A percentile compares a stretch with the other conserved stretches of the same genome.
Evolutionary conservation across 352 stramenopile genomes (phyloP).

Genomic region (Pythium biforme): DNA sequence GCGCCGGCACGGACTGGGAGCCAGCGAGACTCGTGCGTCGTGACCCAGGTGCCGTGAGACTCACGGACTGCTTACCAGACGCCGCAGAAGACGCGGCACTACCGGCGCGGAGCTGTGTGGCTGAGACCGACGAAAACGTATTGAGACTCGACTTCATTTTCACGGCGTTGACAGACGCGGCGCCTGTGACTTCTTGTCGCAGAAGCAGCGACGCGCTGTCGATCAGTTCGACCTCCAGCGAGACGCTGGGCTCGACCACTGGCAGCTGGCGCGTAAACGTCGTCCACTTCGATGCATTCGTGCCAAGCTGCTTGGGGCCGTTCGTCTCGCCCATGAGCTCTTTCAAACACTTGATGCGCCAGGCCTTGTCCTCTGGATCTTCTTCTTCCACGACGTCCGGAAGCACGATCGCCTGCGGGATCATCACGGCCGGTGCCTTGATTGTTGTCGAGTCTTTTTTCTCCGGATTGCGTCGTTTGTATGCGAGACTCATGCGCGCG

Average conservation of each 20-base stretch:
- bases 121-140: conserved; percentile 24
- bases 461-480: conserved; percentile 14
- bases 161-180: conserved; percentile 12
- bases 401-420: conserved; percentile 21
- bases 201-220: conserved; percentile 14
- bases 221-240: conserved; percentile 22
- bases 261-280: conserved; percentile 9
- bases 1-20: conserved; percentile 10
- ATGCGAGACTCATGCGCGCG: conserved; percentile 9
- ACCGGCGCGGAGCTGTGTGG: background rate
- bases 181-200: conserved; percentile 11
- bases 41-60: background rate
- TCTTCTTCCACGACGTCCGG: conserved; percentile 17
- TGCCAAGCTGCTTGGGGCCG: background rate
- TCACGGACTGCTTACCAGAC: background rate
- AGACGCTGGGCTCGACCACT: conserved; percentile 13
- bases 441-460: background rate
- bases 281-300: conserved; percentile 4
- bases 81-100: conserved; percentile 4
- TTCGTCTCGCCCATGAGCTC: conserved; percentile 7
- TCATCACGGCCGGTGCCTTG: conserved; percentile 10
- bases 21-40: conserved; percentile 5
- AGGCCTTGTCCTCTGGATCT: conserved; percentile 14
- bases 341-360: conserved; percentile 22
- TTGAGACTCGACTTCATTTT: conserved; percentile 27